phyloP scores from a whole-genome alignment of 2,329 filamentous ascomycete genomes.

The Pseudogymnoascus sp. region DNA sequence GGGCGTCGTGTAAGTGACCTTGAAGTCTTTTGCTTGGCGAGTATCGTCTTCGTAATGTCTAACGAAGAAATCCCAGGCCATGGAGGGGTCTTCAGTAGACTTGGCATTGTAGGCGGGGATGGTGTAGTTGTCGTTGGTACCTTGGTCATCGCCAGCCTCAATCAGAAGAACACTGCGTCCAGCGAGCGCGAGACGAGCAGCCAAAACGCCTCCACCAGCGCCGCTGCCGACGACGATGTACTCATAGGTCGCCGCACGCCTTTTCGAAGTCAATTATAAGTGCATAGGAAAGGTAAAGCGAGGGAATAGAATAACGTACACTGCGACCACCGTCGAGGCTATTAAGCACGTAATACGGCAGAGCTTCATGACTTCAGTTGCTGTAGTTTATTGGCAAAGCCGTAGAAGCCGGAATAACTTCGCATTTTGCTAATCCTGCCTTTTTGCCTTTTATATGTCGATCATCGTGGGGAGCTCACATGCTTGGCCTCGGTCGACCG shows the following conservation, averaged over 20 bases:
- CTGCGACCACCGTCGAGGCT: not conserved
- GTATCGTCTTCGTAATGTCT: slow-evolving; percentile 16
- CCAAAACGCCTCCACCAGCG: slow-evolving; percentile 43
- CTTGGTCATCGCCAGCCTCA: slow-evolving; percentile 48
- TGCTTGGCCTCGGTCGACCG: not conserved
- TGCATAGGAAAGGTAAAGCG: too few relatives aligned
- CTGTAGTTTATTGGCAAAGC: not conserved
- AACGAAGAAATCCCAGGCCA: slow-evolving; percentile 43
- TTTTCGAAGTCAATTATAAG: not conserved
- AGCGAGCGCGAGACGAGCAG: slow-evolving; percentile 43
- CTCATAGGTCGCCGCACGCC: slow-evolving; percentile 34
- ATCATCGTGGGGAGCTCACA: not conserved
- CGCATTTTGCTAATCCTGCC: not conserved
- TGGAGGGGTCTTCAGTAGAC: slow-evolving; percentile 39
- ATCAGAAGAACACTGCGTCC: slow-evolving; percentile 47
- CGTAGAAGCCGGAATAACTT: not conserved
- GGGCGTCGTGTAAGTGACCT: slow-evolving; percentile 31
- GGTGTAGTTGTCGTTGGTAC: slow-evolving; percentile 33
- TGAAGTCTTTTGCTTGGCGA: slow-evolving; percentile 15
- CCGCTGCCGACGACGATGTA: slow-evolving; percentile 49
- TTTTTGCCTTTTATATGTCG: not conserved
- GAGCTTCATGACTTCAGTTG: not conserved
- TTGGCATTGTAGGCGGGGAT: slow-evolving; percentile 41
- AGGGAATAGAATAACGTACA: not conserved
- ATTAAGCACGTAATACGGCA: not conserved